These are phyloP conservation scores for Plasmopara halstedii DNA, from an alignment of 352 stramenopile genomes.

Conservation along the genomic window DNA sequence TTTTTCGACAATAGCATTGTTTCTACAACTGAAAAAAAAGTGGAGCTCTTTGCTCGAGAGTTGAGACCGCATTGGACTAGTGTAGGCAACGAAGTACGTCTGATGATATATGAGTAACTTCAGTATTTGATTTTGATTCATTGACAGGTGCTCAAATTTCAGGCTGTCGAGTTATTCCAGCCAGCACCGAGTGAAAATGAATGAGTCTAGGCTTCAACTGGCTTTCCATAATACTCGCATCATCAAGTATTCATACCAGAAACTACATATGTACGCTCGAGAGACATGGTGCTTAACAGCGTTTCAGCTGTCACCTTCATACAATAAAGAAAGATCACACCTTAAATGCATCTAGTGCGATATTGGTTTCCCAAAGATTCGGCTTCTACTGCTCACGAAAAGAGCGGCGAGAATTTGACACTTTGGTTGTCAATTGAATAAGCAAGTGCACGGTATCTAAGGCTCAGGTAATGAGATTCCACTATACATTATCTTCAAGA, in stretches of 20 bases:
- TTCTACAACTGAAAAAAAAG: slow-evolving; percentile 12
- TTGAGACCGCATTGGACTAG: slow-evolving; percentile 52
- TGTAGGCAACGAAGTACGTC: slow-evolving; percentile 48
- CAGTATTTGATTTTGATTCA: slow-evolving; percentile 1
- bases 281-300: slow-evolving; percentile 30
- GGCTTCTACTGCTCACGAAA: slow-evolving; percentile 71
- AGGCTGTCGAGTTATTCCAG: slow-evolving; percentile 13
- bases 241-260: no score
- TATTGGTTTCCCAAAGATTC: slow-evolving; percentile 83
- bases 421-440: slow-evolving; percentile 55
- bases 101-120: background rate
- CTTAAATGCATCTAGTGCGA: slow-evolving; percentile 4
- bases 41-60: slow-evolving; percentile 66
- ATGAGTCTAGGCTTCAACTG: no score
- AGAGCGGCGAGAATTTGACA: slow-evolving; percentile 86
- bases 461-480: slow-evolving; percentile 91
- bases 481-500: slow-evolving; percentile 75
- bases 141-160: slow-evolving; percentile 49
- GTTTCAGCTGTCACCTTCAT: slow-evolving; percentile 60
- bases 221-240: no score
- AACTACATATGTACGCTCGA: background rate
- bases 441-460: slow-evolving; percentile 11
- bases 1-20: slow-evolving; percentile 31
- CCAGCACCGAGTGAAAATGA: background rate
- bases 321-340: slow-evolving; percentile 27